Conservation (phyloP, 371 early-diverging fungal genomes). For the Mucor indicus region DNA sequence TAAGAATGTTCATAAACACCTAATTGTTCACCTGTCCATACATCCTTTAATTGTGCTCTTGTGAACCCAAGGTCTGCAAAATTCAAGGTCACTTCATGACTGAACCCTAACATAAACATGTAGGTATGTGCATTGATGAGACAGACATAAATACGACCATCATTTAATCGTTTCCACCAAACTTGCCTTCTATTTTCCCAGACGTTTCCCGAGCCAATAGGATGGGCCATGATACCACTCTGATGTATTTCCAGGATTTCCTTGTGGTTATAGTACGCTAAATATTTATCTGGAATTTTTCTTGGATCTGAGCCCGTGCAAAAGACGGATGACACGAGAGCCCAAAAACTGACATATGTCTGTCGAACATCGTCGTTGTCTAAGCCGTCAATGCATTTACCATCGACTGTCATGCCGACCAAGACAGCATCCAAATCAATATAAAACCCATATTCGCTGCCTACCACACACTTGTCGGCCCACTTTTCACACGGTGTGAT, state of each 20-base stretch:
- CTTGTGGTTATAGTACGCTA: slow-evolving; percentile 31
- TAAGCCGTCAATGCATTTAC: slow-evolving; percentile 39
- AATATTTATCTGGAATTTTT: slow-evolving; percentile 34
- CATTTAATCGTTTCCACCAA: slow-evolving; percentile 42
- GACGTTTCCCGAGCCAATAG: slow-evolving; percentile 38
- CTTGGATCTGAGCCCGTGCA: slow-evolving; percentile 44
- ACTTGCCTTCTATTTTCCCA: slow-evolving; percentile 40
- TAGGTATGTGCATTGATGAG: slow-evolving; percentile 40
- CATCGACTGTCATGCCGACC: slow-evolving; percentile 44
- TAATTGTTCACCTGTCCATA: slow-evolving; percentile 32
- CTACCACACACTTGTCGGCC: slow-evolving; percentile 24
- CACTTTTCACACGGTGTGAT: slow-evolving; percentile 34
- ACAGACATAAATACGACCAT: slow-evolving; percentile 35
- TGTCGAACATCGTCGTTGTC: slow-evolving; percentile 42
- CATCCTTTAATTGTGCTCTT: slow-evolving; percentile 22
- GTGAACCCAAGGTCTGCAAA: slow-evolving; percentile 25
- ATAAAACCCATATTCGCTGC: slow-evolving; percentile 32
- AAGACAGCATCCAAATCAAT: slow-evolving; percentile 41
- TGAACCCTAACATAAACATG: slow-evolving; percentile 33
- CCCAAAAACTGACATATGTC: slow-evolving; percentile 44
- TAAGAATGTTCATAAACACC: slow-evolving; percentile 18
- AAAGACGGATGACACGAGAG: slow-evolving; percentile 40
- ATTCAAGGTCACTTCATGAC: slow-evolving; percentile 25
- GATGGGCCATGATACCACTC: slow-evolving; percentile 40
- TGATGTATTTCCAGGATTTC: slow-evolving; percentile 42